Evolutionary conservation across 2,329 filamentous ascomycete genomes (phyloP).

Genomic region (Thelonectria olida): DNA sequence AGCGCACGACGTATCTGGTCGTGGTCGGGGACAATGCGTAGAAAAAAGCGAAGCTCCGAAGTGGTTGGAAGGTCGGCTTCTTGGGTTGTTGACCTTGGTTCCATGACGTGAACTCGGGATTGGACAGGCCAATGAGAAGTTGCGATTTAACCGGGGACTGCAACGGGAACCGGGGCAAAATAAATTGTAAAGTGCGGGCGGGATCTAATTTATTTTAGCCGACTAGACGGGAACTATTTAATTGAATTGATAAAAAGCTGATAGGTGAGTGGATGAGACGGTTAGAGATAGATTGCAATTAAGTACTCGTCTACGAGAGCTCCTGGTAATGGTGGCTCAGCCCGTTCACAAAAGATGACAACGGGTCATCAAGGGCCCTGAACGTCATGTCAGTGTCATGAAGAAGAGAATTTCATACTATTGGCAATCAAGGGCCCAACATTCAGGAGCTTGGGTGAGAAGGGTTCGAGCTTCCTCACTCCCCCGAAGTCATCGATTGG

Average conservation of each 20-base stretch:
- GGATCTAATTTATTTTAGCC: background rate
- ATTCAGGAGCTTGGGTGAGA: no score
- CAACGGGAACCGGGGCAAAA: background rate
- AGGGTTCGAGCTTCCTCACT: no score
- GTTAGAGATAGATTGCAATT: background rate
- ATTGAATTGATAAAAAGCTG: background rate
- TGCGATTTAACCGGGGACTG: background rate
- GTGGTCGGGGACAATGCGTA: background rate
- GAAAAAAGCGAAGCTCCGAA: background rate
- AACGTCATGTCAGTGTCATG: no score
- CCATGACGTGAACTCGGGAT: constrained; percentile 18
- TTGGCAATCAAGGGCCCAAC: no score
- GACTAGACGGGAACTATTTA: background rate
- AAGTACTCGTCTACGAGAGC: background rate
- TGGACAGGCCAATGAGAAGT: constrained; percentile 10
- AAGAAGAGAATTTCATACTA: no score
- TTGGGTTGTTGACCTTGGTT: background rate
- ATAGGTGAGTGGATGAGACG: background rate
- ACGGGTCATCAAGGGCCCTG: no score
- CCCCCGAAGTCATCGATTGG: no score
- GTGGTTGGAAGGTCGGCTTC: constrained; percentile 18
- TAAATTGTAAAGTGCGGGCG: background rate
- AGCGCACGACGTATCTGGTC: background rate
- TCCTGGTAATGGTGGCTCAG: no score
- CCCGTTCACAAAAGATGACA: no score